Base-by-base conservation (phyloP, 805 yeast species). In the Blastobotrys attinorum region DNA sequence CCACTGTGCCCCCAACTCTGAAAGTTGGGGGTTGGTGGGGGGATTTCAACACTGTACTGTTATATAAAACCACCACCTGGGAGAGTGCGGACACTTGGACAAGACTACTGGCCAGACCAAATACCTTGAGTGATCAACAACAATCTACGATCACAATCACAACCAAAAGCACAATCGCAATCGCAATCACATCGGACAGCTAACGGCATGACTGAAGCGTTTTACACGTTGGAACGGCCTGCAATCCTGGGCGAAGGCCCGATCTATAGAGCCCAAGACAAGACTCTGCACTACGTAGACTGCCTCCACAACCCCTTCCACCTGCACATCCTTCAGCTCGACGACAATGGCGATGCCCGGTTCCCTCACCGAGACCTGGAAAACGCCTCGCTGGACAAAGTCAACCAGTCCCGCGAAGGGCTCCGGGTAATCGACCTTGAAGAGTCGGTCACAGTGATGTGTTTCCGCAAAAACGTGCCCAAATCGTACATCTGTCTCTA, bases 231-330 rank as follows among this genome's bases (percentile, higher is more conserved):
- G 20, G 48, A 51, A 18, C 50, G 57, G 22, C 63, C 66, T 10
- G 51, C 56, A 39, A 48, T 45, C 18, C 55, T 63, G 2, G 66
- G 66, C n/a, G 67, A 63, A 45, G 66, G 60, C 18, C 61, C 62
- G 3, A 59, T 62, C 31, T 63, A 55, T 53, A 55, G 67, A 3
- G 47, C 43, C 21, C 49, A 52, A 13, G 66, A 63, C 51, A 38
- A 47, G 47, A 62, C 66, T 18, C 52, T 63, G 35, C 66, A 63
- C 49, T 63, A 57, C 44, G 59, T 56, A 33, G 67, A 63, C 50
- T 57, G 62, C 39, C 47, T 55, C 25, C 51, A 56, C 25, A 53
- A 56, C 11, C 47, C 49, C 6, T 43, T 44, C n/a, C 59, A 60
- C 40, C 48, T 61, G 18, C 60, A 58, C 45, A 57, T 61, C 21